Evolutionary conservation across 192 early-diverging fungal species (phyloP), one percentile per base, ranked within the genome.

Genomic region (Nowakowskiella sp.): DNA sequence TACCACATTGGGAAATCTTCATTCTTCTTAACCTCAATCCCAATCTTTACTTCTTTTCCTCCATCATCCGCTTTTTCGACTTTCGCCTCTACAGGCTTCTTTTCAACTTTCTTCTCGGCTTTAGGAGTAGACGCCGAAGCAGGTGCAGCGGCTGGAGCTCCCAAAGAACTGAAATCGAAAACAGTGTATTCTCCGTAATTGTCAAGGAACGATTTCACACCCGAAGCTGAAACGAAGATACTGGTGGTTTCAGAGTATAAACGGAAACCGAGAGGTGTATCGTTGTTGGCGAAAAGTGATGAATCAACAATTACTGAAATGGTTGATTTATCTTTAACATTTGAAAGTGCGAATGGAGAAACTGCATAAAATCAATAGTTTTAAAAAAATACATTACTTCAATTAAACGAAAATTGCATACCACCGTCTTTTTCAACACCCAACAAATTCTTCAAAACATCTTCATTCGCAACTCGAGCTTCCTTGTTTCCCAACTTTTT

Each of bases 1-100:
- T 97, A 96, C 93, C 93, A 99, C 49, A 64, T 76, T 31, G 94
- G 70, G 62, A 97, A 96, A 62, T 97, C 91, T 30, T 73, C 89
- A 31, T 85, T 83, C 80, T 97, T 97, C 61, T 79, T 82, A 36
- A 71, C 80, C 46, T 85, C 82, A 42, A 99, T 79, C 53, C 94
- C 96, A 61, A 91, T 88, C 60, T 82, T 79, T 63, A 76, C 66
- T 52, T 80, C 71, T 83, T 84, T 57, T 31, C 55, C 22, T 48
- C 56, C 19, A 32, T 30, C 33, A 61, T 53, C 42, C n/a, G 62
- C 64, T 42, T 68, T 69, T 49, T 72, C 68, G 30, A 64, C 65
- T 57, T 72, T 70, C 36, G 62, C 57, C 33, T 9, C 57, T 24
- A 33, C 55, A 13, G 34, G 26, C 39, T 55, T 45, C 9, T 44